These are phyloP conservation scores for Naematelia aurantialba DNA, from an alignment of 768 basidiomycete genomes.

Conservation along the genomic window DNA sequence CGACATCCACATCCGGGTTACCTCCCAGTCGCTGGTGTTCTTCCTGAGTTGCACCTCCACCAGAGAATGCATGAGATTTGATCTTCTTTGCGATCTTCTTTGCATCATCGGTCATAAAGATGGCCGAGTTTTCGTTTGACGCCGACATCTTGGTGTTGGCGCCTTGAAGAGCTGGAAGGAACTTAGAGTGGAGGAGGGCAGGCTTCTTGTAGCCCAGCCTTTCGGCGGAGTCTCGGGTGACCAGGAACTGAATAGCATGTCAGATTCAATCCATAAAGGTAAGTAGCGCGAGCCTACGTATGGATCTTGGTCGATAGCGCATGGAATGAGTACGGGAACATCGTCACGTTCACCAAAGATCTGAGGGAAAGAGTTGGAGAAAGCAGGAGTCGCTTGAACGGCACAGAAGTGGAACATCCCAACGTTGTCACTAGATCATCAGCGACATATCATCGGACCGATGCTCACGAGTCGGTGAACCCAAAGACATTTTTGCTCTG, in stretches of 20 bases:
- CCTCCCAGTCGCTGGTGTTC: slow-evolving; percentile 85
- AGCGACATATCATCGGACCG: neutral
- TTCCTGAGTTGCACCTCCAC: slow-evolving; percentile 92
- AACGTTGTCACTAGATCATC: slow-evolving; percentile 75
- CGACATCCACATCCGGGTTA: slow-evolving; percentile 89
- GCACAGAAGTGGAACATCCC: slow-evolving; percentile 96
- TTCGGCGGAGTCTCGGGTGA: slow-evolving; percentile 90
- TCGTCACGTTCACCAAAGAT: slow-evolving; percentile 80
- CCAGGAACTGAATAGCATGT: slow-evolving; percentile 69
- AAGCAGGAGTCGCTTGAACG: slow-evolving; percentile 91
- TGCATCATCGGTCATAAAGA: slow-evolving; percentile 91
- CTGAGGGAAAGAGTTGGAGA: slow-evolving; percentile 97
- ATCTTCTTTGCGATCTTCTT: slow-evolving; percentile 97
- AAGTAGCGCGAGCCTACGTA: slow-evolving; percentile 32
- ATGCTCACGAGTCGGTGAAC: slow-evolving; percentile 84
- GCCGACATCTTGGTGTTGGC: slow-evolving; percentile 99
- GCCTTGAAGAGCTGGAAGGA: slow-evolving; percentile 97
- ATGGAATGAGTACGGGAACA: slow-evolving; percentile 91
- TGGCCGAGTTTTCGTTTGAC: slow-evolving; percentile 83
- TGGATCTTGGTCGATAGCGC: slow-evolving; percentile 82
- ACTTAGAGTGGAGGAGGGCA: slow-evolving; percentile 84
- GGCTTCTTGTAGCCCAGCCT: slow-evolving; percentile 97
- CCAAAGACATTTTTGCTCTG: slow-evolving; percentile 95
- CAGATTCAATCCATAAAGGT: neutral
- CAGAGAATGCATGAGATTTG: slow-evolving; percentile 91